Evolutionary conservation across 768 basidiomycete genomes (phyloP), one percentile per base, ranked within the genome.

Genomic region (Mycena polygramma): DNA sequence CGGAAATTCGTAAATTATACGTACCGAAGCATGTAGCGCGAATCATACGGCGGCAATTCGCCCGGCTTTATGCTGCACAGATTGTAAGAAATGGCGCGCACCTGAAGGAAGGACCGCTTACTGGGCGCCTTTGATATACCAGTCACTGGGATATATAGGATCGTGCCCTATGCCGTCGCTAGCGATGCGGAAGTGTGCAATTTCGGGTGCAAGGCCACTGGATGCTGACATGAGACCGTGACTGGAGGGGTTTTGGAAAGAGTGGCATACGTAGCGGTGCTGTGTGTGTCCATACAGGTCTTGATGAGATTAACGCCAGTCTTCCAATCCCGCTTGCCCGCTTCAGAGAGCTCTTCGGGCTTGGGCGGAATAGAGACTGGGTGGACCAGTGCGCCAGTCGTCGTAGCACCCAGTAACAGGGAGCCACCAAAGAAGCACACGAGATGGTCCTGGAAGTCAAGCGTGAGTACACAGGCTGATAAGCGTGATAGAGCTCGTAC

Each of bases 401-500:
- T 88, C 4, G 93, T 94, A 17, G 95, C 94, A 15, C 97, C 96
- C 4, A 99, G 88, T 86, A 99, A 90, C 65, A 99, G 88, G 0
- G 94, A 94, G 4, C 96, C 97, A 22, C 92, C 95, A 41, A 99
- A 83, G 89, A 98, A 99, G 81, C 97, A 98, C 4, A 94, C 96
- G 41, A 99, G 89, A 78, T 98, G 97, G 77, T 99, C 97, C 57
- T 72, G 19, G 13, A n/a, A 46, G 35, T 24, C 30, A 22, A 41
- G 20, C 13, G 5, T 58, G 22, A 20, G 49, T 5, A 35, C 39
- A 43, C 8, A 20, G 52, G 17, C 22, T 19, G 11, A 46, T 14
- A 62, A 22, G 5, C 48, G 15, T 41, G 2, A 46, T 46, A 20
- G 30, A 30, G 6, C 30, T 30, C 7, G 39, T 57, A 63, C 70